Base-by-base conservation (phyloP, 495 filamentous ascomycete species). In the Chaetomium tenue region DNA sequence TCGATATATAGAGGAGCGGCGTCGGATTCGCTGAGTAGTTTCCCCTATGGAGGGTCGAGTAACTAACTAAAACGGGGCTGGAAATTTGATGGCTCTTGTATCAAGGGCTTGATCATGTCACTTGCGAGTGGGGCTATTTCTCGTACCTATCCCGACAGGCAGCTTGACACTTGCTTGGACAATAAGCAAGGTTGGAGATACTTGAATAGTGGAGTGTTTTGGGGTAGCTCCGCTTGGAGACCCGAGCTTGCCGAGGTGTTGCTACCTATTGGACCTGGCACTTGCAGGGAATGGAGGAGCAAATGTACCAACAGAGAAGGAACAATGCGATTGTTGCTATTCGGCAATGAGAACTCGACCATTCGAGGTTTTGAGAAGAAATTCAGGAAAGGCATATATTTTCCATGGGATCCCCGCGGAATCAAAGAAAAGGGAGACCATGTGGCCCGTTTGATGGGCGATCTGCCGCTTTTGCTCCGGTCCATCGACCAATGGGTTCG, bases 401-500 rank as follows among this genome's bases (percentile, higher is more conserved):
- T 18, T 33, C 3, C 52, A 39, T 39, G 53, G 57, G n/a, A 56
- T 54, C 44, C 50, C 28, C 15, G 57, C 0, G 30, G 9, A 3
- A 18, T 5, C 25, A 48, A 22, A 39, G 37, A 15, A 53, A 54
- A 26, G 15, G 46, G 42, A 16, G 42, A n/a, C 52, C 58, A 57
- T 66, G 64, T 50, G 58, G 33, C 52, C 57, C 50, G 12, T 42
- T 66, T 66, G 66, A 60, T 37, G 60, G 54, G 47, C 54, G 67
- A 58, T 66, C 65, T 67, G 65, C 60, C 54, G 65, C 61, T 54
- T 22, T 62, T 16, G 28, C 44, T 37, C 58, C 44, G 18, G 25
- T 16, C n/a, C 18, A 48, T 42, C 16, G 22, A 55, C 68, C 64
- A 70, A 70, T 70, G 25, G 48, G 64, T 40, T 13, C 28, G 18